Base-by-base conservation (phyloP, 805 yeast genomes). In the Yarrowia sp. region DNA sequence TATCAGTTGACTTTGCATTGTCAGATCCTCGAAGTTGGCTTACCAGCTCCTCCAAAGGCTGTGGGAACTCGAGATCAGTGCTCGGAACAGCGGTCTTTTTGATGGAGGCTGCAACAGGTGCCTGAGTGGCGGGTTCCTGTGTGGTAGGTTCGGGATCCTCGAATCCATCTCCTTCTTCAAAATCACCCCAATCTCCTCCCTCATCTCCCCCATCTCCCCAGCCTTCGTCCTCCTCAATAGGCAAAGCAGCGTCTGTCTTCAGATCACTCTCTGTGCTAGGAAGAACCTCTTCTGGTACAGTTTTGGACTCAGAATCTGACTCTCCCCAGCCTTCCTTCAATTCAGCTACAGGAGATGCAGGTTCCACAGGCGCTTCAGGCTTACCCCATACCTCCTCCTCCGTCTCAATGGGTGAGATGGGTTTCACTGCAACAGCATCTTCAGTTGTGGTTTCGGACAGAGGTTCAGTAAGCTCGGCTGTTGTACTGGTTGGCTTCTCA, bases 171-270 rank as follows among this genome's bases (percentile, higher is more conserved):
- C 49, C 49, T 16, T 56, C 64, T 10, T 56, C 64, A 15, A 56
- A 56, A 42, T 56, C 64, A 1, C 64, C 64, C 64, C 64, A 56
- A 11, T 56, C 64, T 8, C 59, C 59, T 53, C 56, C 59, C 40
- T 42, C 56, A 7, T 36, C 42, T 22, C 45, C 59, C 16, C 36
- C 63, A 16, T 56, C 63, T 15, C 63, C 64, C 64, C 64, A 56
- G 7, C 26, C 49, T n/a, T 41, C 48, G 12, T 42, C 49, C 22
- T 53, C 59, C 26, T 14, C 58, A 7, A 8, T 7, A 9, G 64
- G 22, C 32, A 26, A 8, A 43, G 14, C 5, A 43, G 14, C 5
- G 48, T 5, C 14, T 26, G 32, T 26, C 32, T 26, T 26, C 1
- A 26, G 2, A 26, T 3, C 32, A 26, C 32, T 26, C 32, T 9